Base-by-base conservation (phyloP, 139 green algal species). In the Chlamydomonas incerta region DNA sequence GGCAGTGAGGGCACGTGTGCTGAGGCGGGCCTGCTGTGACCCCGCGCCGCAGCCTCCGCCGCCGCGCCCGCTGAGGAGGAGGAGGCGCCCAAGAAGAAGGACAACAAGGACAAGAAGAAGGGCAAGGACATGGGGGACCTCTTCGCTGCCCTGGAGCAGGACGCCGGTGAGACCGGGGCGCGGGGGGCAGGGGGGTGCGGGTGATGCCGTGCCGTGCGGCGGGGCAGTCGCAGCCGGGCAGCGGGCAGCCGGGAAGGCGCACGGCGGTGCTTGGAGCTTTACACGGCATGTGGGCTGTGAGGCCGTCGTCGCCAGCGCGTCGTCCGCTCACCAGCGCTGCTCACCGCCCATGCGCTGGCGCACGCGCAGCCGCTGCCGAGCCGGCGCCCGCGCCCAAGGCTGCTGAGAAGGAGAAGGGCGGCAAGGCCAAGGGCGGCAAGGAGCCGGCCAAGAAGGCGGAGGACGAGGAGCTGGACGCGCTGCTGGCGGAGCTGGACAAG, bases 401-500 rank as follows among this genome's bases (percentile, higher is more conserved):
- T 29, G 76, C 76, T 10, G 41, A 46, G 28, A 28, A 28, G 15
- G 20, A 41, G 10, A 5, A 55, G 29, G 69, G 68, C 35, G 67
- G 28, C 21, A 70, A 77, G 68, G 81, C 86, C 62, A 90, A 91
- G 74, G 87, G 80, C 52, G 90, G 89, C 67, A 93, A 89, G 70
- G 70, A 34, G 34, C 77, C 73, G 28, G 70, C 35, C 75, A 85
- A 69, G 70, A 89, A 74, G 60, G 90, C 93, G 26, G 93, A 94
- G 20, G 93, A 96, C 20, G 90, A 82, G 50, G 94, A 95, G 72
- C 80, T 97, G 60, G 95, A 93, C 35, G 92, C 92, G 0, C 74
- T 96, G 62, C 74, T 97, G n/a, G 95, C 93, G 28, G 90, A 95
- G 88, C 74, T 97, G n/a, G 94, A 96, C 23, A 93, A 84, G 2